These are phyloP conservation scores for Aspergillus udagawae DNA, from an alignment of 2,329 filamentous ascomycete genomes.

Conservation along the genomic window DNA sequence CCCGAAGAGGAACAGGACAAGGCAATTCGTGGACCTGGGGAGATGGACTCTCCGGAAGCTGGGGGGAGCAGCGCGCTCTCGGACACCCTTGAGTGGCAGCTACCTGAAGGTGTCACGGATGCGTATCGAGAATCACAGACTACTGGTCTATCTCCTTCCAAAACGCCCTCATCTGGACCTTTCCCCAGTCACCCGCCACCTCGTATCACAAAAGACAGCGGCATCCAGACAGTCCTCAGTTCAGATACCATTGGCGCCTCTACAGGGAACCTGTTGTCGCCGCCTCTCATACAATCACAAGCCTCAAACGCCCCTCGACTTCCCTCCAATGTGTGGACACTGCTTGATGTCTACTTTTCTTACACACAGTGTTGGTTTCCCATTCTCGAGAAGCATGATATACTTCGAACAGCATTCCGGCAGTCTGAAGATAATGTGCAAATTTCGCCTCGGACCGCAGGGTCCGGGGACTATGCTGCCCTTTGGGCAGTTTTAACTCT, in stretches of 20 bases:
- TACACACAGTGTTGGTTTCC: slow-evolving; percentile 76
- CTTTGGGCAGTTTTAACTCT: slow-evolving; percentile 59
- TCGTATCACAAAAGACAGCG: slow-evolving; percentile 21
- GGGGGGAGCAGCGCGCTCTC: slow-evolving; percentile 29
- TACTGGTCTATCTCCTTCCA: slow-evolving; percentile 23
- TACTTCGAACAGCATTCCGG: slow-evolving; percentile 50
- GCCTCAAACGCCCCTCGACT: slow-evolving; percentile 42
- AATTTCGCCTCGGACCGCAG: slow-evolving; percentile 24
- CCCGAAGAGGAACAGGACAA: slow-evolving; percentile 36
- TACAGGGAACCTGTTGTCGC: not conserved
- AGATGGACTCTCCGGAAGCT: slow-evolving; percentile 25
- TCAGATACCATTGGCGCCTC: slow-evolving; percentile 3
- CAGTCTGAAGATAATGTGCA: slow-evolving; percentile 26
- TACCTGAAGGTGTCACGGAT: slow-evolving; percentile 22
- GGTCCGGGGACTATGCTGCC: slow-evolving; percentile 50
- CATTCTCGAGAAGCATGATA: slow-evolving; percentile 63
- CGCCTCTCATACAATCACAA: not conserved
- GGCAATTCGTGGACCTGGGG: slow-evolving; percentile 20
- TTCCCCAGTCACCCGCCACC: slow-evolving; percentile 7
- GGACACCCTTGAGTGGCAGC: slow-evolving; percentile 31
- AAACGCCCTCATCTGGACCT: slow-evolving; percentile 16
- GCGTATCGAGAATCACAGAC: slow-evolving; percentile 16
- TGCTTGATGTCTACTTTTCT: slow-evolving; percentile 70
- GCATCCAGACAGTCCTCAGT: slow-evolving; percentile 19
- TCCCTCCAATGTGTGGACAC: slow-evolving; percentile 46